These are phyloP conservation scores for Saccharum officinarum DNA, from an alignment of 176 grass and related monocot species.

Conservation along the genomic window DNA sequence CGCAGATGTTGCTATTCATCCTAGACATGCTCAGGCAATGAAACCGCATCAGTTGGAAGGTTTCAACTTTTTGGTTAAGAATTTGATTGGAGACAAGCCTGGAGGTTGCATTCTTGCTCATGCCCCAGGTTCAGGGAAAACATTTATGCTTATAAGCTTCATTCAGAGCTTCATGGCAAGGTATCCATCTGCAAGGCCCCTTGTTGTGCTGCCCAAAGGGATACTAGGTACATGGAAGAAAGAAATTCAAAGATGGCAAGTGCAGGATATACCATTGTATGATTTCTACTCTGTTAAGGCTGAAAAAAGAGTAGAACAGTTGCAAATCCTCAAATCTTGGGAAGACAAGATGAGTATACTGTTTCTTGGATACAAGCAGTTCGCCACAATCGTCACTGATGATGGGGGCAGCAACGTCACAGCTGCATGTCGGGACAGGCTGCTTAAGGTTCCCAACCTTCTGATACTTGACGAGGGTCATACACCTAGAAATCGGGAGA, in stretches of 20 bases:
- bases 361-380: conserved; percentile 95
- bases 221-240: conserved; percentile 92
- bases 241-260: conserved; percentile 81
- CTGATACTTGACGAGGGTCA: conserved; percentile 97
- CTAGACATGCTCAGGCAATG: conserved; percentile 81
- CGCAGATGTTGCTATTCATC: conserved; percentile 81
- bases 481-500: conserved; percentile 88
- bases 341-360: conserved; percentile 84
- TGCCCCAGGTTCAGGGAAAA: conserved; percentile 95
- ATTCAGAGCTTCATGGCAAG: conserved; percentile 97
- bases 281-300: conserved; percentile 98
- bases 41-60: conserved; percentile 90
- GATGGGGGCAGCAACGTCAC: conserved; percentile 44
- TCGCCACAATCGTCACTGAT: conserved; percentile 67
- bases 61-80: conserved; percentile 92
- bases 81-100: conserved; percentile 73
- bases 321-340: conserved; percentile 82
- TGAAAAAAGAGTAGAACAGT: conserved; percentile 86
- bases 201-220: conserved; percentile 90
- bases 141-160: conserved; percentile 97
- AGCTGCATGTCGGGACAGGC: conserved; percentile 72
- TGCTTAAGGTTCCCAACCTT: conserved; percentile 80
- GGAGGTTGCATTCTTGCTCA: conserved; percentile 97
- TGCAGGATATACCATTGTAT: conserved; percentile 83
- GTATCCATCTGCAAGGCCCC: conserved; percentile 78